Base-by-base conservation (phyloP, 108 stramenopile species). In the Cyclotella atomus region DNA sequence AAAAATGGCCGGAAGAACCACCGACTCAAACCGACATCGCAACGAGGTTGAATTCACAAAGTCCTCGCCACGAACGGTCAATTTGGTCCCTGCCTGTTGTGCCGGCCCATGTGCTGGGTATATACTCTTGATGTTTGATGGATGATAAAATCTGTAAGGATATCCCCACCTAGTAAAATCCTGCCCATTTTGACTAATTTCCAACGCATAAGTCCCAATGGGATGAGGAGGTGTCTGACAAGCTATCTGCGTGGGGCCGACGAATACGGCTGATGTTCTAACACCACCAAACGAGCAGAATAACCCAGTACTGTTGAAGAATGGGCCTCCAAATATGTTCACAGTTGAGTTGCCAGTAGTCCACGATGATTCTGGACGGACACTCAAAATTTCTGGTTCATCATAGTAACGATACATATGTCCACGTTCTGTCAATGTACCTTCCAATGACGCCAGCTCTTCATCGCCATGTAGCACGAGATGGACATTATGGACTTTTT, bases 161-260 rank as follows among this genome's bases (percentile, higher is more conserved):
- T 66, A 46, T 45, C 77, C 36, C 23, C 64, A 73, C 21, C 62
- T 15, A 2, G 85, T 85, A 55, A 74, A 93, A 49, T 93, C 92
- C 69, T 93, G 92, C 34, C 88, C 88, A 57, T 93, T 93, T 53
- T 87, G 59, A 2, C 84, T 86, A 27, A 93, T 70, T 35, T 84
- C 87, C 10, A 93, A 33, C 12, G 85, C 36, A 68, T 87, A 88
- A 0, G 55, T 38, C 23, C 92, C 89, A 0, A 84, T 43, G 4
- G 70, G 62, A 38, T 73, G 68, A 12, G 75, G 65, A 16, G 92
- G 92, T 24, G 90, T 85, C 25, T 59, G 71, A 79, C 92, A 93
- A n/a, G 50, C 62, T 0, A 91, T 68, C 73, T 75, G 65, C 12
- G 70, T 71, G n/a, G 68, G 46, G 45, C 70, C 68, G 33, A 77